Percentiles rank a stretch among this genome's conserved stretches.
Evolutionary conservation across 78 protist species (phyloP).

Genomic region (Polysphondylium violaceum): DNA sequence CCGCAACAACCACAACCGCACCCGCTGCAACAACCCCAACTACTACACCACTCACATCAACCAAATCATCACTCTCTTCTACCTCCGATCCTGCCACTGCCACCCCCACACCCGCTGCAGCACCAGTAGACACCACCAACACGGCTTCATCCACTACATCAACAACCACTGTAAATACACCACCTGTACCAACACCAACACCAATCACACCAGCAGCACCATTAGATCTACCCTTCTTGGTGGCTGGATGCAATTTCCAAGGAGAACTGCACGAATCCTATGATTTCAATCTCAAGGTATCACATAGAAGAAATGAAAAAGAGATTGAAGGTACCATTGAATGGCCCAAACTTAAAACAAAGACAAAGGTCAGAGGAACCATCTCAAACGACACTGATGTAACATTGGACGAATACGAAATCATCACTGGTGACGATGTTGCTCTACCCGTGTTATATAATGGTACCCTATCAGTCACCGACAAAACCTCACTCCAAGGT

Average conservation of each 20-base stretch:
- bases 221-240: conserved; percentile 21
- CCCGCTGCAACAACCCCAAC: background rate
- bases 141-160: background rate
- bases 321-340: conserved; percentile 49
- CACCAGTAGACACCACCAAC: background rate
- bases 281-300: background rate
- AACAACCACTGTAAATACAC: background rate
- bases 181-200: background rate
- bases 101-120: background rate
- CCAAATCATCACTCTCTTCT: background rate
- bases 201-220: background rate
- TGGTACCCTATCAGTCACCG: conserved; percentile 2
- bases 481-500: background rate
- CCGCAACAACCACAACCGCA: background rate
- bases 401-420: conserved; percentile 38
- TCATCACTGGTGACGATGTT: conserved; percentile 49
- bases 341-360: conserved; percentile 46
- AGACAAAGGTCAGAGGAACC: conserved; percentile 57
- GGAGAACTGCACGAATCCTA: conserved; percentile 20
- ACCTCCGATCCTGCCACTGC: background rate
- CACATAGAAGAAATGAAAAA: conserved; percentile 18
- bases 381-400: conserved; percentile 15
- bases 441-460: conserved; percentile 46
- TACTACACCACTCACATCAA: background rate
- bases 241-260: conserved; percentile 27